These are phyloP conservation scores for Circinella umbellata DNA, from an alignment of 371 early-diverging fungal species.

Conservation along the genomic window DNA sequence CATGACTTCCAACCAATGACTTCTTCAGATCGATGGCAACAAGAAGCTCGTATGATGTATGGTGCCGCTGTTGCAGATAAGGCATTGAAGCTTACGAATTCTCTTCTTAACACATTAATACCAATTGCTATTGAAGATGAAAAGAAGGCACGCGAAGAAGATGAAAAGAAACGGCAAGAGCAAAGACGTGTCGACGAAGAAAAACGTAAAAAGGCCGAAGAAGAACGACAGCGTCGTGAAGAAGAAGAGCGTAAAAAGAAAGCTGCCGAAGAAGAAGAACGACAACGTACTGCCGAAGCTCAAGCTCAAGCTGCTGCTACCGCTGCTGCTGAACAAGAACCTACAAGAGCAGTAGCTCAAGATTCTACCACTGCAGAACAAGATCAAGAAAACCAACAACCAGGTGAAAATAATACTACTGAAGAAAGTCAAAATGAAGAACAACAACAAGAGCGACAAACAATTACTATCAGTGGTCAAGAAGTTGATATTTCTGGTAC, in stretches of 20 bases:
- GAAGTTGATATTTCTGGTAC: constrained; percentile 90
- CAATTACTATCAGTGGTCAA: constrained; percentile 56
- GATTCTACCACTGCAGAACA: neutral
- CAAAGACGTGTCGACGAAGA: constrained; percentile 40
- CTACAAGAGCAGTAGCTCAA: constrained; percentile 10
- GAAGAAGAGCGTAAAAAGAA: constrained; percentile 52
- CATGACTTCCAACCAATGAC: constrained; percentile 77
- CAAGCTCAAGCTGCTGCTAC: neutral
- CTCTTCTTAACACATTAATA: constrained; percentile 71
- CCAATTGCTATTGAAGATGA: constrained; percentile 79
- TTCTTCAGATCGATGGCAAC: constrained; percentile 86
- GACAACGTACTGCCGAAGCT: constrained; percentile 19
- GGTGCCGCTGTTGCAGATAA: constrained; percentile 65
- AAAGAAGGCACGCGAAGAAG: constrained; percentile 60
- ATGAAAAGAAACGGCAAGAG: constrained; percentile 52
- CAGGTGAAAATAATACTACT: neutral
- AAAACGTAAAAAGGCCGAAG: constrained; percentile 37
- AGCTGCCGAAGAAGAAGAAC: constrained; percentile 41
- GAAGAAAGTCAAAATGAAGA: neutral
- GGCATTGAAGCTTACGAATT: constrained; percentile 62
- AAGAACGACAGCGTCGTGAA: constrained; percentile 58
- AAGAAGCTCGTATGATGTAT: constrained; percentile 86
- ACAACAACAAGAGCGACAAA: constrained; percentile 46
- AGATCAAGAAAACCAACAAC: neutral
- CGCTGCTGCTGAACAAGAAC: constrained; percentile 13